Conservation (phyloP, 164 flowering plant genomes). For the Magnolia officinalis region DNA sequence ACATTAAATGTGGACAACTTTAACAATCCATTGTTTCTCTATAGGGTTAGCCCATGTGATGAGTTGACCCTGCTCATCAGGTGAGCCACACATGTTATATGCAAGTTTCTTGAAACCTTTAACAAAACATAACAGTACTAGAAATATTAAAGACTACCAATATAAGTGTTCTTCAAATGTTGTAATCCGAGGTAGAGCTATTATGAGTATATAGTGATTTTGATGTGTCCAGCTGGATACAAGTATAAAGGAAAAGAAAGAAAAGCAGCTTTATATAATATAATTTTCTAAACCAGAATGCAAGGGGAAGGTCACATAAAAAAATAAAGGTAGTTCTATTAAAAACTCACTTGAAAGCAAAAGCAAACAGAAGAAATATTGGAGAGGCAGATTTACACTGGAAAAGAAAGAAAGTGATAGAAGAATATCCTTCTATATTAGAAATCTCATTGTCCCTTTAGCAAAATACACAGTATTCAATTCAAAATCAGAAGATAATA, state of each 20-base stretch:
- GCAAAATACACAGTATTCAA: neutral
- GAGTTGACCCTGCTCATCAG: too few species aligned
- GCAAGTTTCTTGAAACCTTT: neutral
- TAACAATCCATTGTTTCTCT: too few species aligned
- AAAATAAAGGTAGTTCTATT: neutral
- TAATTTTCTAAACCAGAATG: neutral
- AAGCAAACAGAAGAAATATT: too few species aligned
- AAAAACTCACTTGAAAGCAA: conserved; percentile 43
- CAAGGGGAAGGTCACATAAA: neutral
- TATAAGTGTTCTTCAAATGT: neutral
- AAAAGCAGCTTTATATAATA: neutral
- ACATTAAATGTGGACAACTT: too few species aligned
- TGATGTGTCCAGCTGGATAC: neutral
- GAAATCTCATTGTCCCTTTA: neutral
- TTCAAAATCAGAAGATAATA: too few species aligned
- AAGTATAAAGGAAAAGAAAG: neutral
- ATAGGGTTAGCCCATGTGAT: too few species aligned
- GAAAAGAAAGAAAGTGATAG: too few species aligned
- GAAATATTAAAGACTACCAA: neutral
- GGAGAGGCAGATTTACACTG: too few species aligned
- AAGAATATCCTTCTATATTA: too few species aligned
- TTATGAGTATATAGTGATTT: neutral
- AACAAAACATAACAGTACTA: neutral
- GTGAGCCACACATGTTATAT: neutral
- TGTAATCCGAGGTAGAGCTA: neutral